These are phyloP conservation scores for Trypanosoma theileri DNA, from an alignment of 208 protist genomes.

Conservation along the genomic window DNA sequence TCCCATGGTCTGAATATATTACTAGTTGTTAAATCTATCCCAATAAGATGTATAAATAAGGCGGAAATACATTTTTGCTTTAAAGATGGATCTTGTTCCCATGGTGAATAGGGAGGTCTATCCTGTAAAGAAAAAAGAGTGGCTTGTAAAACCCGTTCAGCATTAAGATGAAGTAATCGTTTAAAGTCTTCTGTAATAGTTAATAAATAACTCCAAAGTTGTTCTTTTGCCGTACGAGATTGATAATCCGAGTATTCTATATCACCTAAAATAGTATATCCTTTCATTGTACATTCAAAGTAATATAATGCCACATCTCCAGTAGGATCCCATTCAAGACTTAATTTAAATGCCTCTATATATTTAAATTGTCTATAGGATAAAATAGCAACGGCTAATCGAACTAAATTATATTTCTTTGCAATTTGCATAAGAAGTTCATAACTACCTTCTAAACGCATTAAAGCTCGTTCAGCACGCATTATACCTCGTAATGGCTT, in stretches of 20 bases:
- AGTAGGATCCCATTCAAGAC: background rate
- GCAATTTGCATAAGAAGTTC: conserved; percentile 51
- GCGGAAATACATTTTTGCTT: background rate
- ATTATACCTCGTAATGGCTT: conserved; percentile 7
- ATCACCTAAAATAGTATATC: conserved; percentile 16
- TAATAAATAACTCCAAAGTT: conserved; percentile 45
- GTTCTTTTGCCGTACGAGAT: conserved; percentile 13
- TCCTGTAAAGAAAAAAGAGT: conserved; percentile 46
- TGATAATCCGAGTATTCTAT: conserved; percentile 8
- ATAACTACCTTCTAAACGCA: conserved; percentile 48
- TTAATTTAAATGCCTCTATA: conserved; percentile 49
- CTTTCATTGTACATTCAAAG: conserved; percentile 29
- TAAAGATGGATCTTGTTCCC: conserved; percentile 21
- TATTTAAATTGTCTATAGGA: conserved; percentile 52
- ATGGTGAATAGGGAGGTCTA: conserved; percentile 38
- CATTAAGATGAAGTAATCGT: conserved; percentile 38
- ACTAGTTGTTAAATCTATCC: conserved; percentile 11
- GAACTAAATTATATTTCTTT: conserved; percentile 40
- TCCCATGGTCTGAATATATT: conserved; percentile 28
- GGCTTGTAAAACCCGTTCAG: conserved; percentile 31
- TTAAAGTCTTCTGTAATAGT: conserved; percentile 14
- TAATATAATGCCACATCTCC: conserved; percentile 16
- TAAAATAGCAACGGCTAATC: conserved; percentile 45
- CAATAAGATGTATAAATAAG: conserved; percentile 20
- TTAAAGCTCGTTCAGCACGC: conserved; percentile 54